Evolutionary conservation across 352 stramenopile species (phyloP).

Genomic region (Vaucheria bursata): DNA sequence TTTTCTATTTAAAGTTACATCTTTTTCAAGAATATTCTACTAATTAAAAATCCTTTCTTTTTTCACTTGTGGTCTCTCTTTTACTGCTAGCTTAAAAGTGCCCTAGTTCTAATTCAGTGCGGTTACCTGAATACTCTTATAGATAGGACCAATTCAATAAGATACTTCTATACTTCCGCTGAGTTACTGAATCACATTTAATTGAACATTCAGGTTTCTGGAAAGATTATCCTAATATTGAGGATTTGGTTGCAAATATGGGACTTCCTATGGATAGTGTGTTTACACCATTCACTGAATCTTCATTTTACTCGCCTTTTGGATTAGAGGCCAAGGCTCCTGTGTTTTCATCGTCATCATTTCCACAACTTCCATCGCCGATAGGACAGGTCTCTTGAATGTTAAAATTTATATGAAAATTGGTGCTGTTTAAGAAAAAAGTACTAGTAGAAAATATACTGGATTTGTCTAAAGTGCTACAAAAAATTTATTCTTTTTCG

Average conservation of each 20-base stretch:
- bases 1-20: no score
- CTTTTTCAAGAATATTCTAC: no score
- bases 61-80: no score
- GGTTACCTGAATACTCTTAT: no score
- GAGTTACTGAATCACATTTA: no score
- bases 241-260: slow-evolving; percentile 55
- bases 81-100: no score
- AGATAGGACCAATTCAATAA: no score
- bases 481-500: neutral
- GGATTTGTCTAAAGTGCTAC: neutral
- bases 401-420: slow-evolving; percentile 10
- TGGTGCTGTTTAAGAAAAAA: slow-evolving; percentile 3
- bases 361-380: slow-evolving; percentile 57
- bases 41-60: no score
- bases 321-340: slow-evolving; percentile 63
- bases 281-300: slow-evolving; percentile 66
- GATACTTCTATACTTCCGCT: no score
- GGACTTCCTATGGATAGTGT: slow-evolving; percentile 54
- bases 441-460: neutral
- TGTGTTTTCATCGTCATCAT: slow-evolving; percentile 55
- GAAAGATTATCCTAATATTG: slow-evolving; percentile 64
- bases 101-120: no score
- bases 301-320: slow-evolving; percentile 65
- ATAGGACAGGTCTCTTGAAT: slow-evolving; percentile 58
- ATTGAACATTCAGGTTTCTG: neutral